Conservation (phyloP, 768 basidiomycete genomes). For the Rhizopogon vesiculosus region DNA sequence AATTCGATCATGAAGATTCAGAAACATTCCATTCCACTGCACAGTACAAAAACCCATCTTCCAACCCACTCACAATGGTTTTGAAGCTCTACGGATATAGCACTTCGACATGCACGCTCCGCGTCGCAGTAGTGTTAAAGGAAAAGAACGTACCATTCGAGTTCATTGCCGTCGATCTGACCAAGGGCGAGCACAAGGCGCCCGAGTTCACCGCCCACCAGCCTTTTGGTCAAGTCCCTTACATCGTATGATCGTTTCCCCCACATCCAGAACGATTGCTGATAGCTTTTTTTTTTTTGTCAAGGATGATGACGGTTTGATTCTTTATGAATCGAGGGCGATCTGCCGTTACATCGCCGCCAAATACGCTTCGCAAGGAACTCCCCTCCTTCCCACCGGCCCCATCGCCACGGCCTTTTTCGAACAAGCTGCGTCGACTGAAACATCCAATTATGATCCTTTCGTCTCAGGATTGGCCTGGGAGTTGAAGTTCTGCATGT, state of each 20-base stretch:
- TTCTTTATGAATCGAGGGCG: conserved; percentile 38
- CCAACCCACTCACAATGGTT: conserved; percentile 10
- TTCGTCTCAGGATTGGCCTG: conserved; percentile 33
- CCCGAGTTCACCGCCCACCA: conserved; percentile 44
- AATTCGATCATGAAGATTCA: neutral
- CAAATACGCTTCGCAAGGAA: conserved; percentile 34
- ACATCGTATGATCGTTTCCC: conserved; percentile 8
- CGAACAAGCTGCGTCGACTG: conserved; percentile 49
- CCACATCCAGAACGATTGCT: neutral
- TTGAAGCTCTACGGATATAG: conserved; percentile 13
- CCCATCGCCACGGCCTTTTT: conserved; percentile 35
- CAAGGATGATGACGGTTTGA: conserved; percentile 35
- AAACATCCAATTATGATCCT: conserved; percentile 47
- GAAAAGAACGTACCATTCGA: conserved; percentile 57
- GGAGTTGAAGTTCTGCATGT: conserved; percentile 48
- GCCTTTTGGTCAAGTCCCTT: conserved; percentile 51
- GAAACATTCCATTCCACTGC: neutral
- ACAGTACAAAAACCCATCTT: neutral
- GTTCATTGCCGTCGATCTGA: conserved; percentile 37
- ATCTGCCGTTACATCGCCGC: conserved; percentile 36
- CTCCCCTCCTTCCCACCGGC: conserved; percentile 32
- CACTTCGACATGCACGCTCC: conserved; percentile 42
- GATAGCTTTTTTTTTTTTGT: neutral
- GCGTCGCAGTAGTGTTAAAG: conserved; percentile 45
- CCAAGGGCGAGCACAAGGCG: conserved; percentile 40